A percentile compares a stretch with the other conserved stretches of the same genome.
Evolutionary conservation across 495 filamentous ascomycete genomes (phyloP).

Genomic region (Hypoxylon rickii): DNA sequence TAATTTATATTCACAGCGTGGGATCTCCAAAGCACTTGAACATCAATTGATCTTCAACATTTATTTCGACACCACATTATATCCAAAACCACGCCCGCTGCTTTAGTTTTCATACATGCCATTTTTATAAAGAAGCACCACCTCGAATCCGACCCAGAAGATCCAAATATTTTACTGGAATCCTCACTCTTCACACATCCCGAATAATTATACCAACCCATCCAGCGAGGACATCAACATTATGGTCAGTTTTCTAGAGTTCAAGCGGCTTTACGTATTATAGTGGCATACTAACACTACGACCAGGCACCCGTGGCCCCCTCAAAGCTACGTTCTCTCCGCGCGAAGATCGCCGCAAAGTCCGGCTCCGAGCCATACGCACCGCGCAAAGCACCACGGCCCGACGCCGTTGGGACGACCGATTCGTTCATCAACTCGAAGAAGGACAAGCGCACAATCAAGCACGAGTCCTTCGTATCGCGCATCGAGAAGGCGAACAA

Average conservation of each 20-base stretch:
- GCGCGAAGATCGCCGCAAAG: constrained; percentile 43
- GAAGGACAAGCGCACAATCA: constrained; percentile 76
- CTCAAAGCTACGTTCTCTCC: constrained; percentile 51
- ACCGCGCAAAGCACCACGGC: constrained; percentile 49
- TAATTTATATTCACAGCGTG: neutral
- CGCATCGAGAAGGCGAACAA: constrained; percentile 68
- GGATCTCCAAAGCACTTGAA: too few relatives aligned
- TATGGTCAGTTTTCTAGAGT: neutral
- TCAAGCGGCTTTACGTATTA: neutral
- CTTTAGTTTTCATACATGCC: neutral
- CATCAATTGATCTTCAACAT: neutral
- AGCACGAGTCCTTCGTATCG: constrained; percentile 73
- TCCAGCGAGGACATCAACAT: neutral
- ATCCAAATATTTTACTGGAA: too few relatives aligned
- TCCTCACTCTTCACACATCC: too few relatives aligned
- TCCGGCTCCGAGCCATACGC: constrained; percentile 32
- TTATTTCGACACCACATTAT: neutral
- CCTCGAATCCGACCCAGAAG: too few relatives aligned
- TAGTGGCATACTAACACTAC: constrained; percentile 10
- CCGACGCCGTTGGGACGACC: constrained; percentile 39
- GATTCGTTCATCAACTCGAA: constrained; percentile 67
- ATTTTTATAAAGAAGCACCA: too few relatives aligned
- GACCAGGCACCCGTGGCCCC: constrained; percentile 49
- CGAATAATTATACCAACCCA: neutral
- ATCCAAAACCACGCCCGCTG: neutral